Percentiles rank a stretch among this genome's conserved stretches.
Evolutionary conservation across 2,329 filamentous ascomycete species (phyloP).

Genomic region (Fusarium guadeloupense): DNA sequence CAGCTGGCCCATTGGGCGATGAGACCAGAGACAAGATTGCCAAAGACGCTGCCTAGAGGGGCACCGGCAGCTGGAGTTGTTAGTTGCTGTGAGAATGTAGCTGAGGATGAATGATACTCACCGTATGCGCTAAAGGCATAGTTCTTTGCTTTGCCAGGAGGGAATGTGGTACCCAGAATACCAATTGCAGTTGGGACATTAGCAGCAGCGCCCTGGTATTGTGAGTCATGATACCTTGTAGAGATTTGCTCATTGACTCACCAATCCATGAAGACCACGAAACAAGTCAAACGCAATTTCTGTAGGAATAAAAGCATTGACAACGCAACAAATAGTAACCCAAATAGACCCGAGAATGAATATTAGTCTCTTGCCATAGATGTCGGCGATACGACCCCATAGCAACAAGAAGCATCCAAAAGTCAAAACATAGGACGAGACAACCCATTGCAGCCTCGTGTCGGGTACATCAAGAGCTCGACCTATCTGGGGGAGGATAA

Average conservation of each 20-base stretch:
- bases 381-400: constrained; percentile 73
- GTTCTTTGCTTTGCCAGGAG: constrained; percentile 73
- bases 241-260: constrained; percentile 20
- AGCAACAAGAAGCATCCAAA: constrained; percentile 75
- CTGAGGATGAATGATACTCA: constrained; percentile 37
- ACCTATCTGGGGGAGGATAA: constrained; percentile 66
- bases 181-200: constrained; percentile 77
- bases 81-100: not conserved
- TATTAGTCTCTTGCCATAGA: constrained; percentile 72
- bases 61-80: constrained; percentile 63
- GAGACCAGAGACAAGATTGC: constrained; percentile 71
- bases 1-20: constrained; percentile 70
- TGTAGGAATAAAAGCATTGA: constrained; percentile 70
- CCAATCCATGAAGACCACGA: constrained; percentile 71
- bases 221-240: not conserved
- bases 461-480: constrained; percentile 64
- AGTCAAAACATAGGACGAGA: constrained; percentile 71
- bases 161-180: constrained; percentile 73
- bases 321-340: constrained; percentile 66
- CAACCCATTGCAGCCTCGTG: constrained; percentile 70
- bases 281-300: constrained; percentile 76
- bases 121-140: constrained; percentile 74
- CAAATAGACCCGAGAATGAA: constrained; percentile 72
- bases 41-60: constrained; percentile 70
- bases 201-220: constrained; percentile 66